Conservation (phyloP, 352 stramenopile species). For the Elongisporangium anandrum region DNA sequence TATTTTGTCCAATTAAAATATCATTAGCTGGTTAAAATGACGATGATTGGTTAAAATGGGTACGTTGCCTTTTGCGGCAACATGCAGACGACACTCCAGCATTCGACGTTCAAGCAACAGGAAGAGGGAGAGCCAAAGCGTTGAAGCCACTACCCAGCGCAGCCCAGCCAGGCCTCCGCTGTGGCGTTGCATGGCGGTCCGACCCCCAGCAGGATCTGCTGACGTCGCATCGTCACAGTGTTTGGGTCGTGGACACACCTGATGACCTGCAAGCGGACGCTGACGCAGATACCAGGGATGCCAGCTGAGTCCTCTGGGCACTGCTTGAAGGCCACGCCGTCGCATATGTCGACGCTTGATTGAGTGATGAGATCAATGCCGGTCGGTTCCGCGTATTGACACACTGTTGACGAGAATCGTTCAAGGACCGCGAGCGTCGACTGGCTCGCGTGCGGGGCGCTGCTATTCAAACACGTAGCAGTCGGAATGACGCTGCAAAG, state of each 20-base stretch:
- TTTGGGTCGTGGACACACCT: slow-evolving; percentile 18
- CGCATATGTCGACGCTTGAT: slow-evolving; percentile 3
- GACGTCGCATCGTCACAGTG: slow-evolving; percentile 15
- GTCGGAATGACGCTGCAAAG: slow-evolving; percentile 14
- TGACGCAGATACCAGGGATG: neutral
- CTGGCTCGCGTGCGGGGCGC: neutral
- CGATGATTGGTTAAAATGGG: too few relatives aligned
- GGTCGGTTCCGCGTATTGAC: neutral
- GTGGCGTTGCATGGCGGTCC: slow-evolving; percentile 11
- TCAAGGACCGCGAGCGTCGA: neutral
- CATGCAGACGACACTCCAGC: too few relatives aligned
- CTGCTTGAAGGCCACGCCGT: slow-evolving; percentile 19
- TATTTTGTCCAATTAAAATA: too few relatives aligned
- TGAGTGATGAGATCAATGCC: neutral
- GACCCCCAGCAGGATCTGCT: slow-evolving; percentile 17
- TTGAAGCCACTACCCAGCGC: neutral
- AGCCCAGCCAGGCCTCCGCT: slow-evolving; percentile 24
- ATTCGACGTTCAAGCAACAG: too few relatives aligned
- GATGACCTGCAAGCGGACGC: slow-evolving; percentile 4
- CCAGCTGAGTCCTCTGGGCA: slow-evolving; percentile 12
- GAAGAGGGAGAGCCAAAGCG: too few relatives aligned
- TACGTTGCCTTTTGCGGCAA: too few relatives aligned
- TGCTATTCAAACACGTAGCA: neutral
- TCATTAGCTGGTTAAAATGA: too few relatives aligned
- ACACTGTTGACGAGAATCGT: neutral